Conservation (phyloP, 345 rosid genomes). For the Citrus glauca region DNA sequence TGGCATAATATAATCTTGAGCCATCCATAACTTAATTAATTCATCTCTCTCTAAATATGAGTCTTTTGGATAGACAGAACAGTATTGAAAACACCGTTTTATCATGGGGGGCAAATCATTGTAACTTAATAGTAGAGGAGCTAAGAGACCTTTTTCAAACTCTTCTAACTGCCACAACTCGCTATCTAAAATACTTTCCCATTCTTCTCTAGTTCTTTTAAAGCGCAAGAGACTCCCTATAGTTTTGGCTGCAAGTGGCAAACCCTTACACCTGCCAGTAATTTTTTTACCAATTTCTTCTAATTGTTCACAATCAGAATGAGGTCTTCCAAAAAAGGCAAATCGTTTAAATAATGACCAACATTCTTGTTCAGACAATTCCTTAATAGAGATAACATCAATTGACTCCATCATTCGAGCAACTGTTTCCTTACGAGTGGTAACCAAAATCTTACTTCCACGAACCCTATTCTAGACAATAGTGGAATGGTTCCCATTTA, state of each 20-base stretch:
- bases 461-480: background rate
- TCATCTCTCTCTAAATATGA: background rate
- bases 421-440: conserved; percentile 1
- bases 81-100: background rate
- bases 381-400: background rate
- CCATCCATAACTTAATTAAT: background rate
- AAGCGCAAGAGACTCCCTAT: background rate
- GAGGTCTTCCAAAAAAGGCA: background rate
- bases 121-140: background rate
- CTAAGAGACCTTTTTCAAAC: background rate
- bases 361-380: background rate
- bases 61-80: background rate
- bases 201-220: background rate
- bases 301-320: background rate
- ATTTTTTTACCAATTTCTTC: background rate
- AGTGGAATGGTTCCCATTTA: background rate
- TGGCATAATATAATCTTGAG: background rate
- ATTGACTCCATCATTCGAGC: background rate
- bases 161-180: background rate
- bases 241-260: background rate
- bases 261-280: background rate
- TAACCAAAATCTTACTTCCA: conserved; percentile 3
- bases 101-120: background rate
- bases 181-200: background rate
- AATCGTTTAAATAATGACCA: background rate